These are phyloP conservation scores for Suhomyces sp. DNA, from an alignment of 805 yeast genomes.

Conservation along the genomic window DNA sequence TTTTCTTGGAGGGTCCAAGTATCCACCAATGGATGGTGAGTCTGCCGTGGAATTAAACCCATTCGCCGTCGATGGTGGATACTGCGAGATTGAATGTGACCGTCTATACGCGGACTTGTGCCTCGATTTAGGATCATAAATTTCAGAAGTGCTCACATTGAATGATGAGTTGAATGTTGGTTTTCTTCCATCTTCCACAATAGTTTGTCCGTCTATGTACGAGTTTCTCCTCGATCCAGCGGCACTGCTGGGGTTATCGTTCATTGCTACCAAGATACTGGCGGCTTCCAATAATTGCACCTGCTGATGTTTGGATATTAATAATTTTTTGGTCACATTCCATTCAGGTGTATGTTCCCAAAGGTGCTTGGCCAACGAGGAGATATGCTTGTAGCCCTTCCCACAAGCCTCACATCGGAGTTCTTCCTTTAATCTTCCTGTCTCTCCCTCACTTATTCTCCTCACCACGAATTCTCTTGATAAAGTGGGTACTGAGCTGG, in stretches of 20 bases:
- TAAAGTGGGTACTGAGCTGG: constrained; percentile 43
- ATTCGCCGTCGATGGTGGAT: constrained; percentile 38
- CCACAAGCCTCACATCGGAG: constrained; percentile 89
- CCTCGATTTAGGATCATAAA: neutral
- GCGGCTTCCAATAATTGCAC: constrained; percentile 81
- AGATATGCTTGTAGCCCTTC: constrained; percentile 84
- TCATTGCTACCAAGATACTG: constrained; percentile 74
- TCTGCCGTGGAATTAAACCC: constrained; percentile 8
- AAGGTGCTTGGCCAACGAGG: constrained; percentile 81
- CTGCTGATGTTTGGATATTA: constrained; percentile 85
- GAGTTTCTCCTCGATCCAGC: constrained; percentile 8
- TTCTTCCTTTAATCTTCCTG: constrained; percentile 81
- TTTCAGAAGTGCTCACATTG: neutral
- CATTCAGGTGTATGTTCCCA: constrained; percentile 97
- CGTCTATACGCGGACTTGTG: constrained; percentile 19
- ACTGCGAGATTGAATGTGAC: constrained; percentile 44
- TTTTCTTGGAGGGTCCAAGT: constrained; percentile 24
- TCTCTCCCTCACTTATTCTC: constrained; percentile 81
- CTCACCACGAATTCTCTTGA: constrained; percentile 75
- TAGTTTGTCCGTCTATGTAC: constrained; percentile 1
- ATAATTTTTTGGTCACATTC: constrained; percentile 78
- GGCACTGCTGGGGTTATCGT: constrained; percentile 30
- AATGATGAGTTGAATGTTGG: constrained; percentile 3
- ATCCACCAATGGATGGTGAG: constrained; percentile 28
- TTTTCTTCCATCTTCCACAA: neutral